Evolutionary conservation across 257 asterid genomes (phyloP).

Genomic region (Anisodus acutangulus): DNA sequence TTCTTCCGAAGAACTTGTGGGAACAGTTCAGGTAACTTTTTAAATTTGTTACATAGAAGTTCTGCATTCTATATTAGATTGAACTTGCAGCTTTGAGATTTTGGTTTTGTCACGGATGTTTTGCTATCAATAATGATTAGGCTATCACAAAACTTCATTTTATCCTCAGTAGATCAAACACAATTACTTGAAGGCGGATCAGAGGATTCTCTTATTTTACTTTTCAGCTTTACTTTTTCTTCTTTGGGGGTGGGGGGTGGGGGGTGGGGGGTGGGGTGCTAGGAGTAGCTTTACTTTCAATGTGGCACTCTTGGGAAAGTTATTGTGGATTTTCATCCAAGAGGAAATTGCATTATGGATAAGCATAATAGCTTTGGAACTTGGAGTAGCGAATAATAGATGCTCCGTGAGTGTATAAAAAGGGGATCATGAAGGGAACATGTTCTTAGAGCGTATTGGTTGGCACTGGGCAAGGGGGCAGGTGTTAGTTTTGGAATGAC

Average conservation of each 20-base stretch:
- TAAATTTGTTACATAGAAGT: background rate
- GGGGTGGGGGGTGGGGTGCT: background rate
- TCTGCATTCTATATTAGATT: constrained; percentile 20
- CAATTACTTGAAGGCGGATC: background rate
- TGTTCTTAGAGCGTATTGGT: background rate
- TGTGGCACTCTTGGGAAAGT: background rate
- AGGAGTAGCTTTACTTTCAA: constrained; percentile 10
- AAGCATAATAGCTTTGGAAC: background rate
- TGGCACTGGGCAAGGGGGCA: background rate
- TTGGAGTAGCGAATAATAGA: background rate
- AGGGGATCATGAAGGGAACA: background rate
- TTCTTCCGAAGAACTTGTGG: constrained; percentile 96
- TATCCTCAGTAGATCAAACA: background rate
- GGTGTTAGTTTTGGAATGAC: background rate
- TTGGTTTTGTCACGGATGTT: background rate
- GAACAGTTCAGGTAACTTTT: constrained; percentile 87
- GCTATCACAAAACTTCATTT: constrained; percentile 1
- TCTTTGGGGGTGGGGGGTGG: background rate
- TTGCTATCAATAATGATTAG: background rate
- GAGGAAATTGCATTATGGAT: constrained; percentile 2
- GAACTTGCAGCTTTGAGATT: constrained; percentile 4
- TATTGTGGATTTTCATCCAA: background rate
- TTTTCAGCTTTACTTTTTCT: background rate
- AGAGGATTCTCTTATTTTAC: background rate
- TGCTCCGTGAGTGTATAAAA: background rate